These are phyloP conservation scores for Calonectria pseudoturangicola DNA, from an alignment of 2,329 filamentous ascomycete genomes.

Conservation along the genomic window DNA sequence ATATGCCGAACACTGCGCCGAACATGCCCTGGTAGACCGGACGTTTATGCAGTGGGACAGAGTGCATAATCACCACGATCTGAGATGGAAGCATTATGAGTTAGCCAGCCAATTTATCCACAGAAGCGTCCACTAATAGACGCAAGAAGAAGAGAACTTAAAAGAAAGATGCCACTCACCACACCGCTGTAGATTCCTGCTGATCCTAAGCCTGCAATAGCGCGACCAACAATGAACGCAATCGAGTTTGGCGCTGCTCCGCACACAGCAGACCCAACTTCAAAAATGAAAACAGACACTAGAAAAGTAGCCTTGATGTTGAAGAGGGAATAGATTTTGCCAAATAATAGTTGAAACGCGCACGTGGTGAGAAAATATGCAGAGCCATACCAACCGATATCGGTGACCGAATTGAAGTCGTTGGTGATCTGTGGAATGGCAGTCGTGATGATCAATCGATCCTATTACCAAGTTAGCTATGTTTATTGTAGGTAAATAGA, in stretches of 20 bases:
- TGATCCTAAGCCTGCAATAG: conserved; percentile 70
- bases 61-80: conserved; percentile 47
- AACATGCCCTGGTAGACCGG: conserved; percentile 39
- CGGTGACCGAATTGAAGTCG: conserved; percentile 54
- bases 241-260: conserved; percentile 60
- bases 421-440: conserved; percentile 56
- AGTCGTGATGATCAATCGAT: conserved; percentile 12
- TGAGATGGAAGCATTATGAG: background rate
- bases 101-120: conserved; percentile 65
- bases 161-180: conserved; percentile 16
- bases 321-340: conserved; percentile 65
- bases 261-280: conserved; percentile 58
- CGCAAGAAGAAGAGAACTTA: too few species aligned
- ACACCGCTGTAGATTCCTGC: conserved; percentile 72
- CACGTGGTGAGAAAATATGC: conserved; percentile 62
- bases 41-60: conserved; percentile 63
- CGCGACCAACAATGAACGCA: conserved; percentile 70
- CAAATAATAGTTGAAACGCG: conserved; percentile 61
- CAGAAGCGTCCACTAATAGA: too few species aligned
- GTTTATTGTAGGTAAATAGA: background rate
- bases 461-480: background rate
- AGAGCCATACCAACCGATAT: conserved; percentile 58
- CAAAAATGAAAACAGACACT: conserved; percentile 50
- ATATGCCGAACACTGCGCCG: conserved; percentile 24
- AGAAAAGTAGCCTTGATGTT: conserved; percentile 53